Evolutionary conservation across 192 early-diverging fungal species (phyloP).

Genomic region (Helicostylum pulchrum): DNA sequence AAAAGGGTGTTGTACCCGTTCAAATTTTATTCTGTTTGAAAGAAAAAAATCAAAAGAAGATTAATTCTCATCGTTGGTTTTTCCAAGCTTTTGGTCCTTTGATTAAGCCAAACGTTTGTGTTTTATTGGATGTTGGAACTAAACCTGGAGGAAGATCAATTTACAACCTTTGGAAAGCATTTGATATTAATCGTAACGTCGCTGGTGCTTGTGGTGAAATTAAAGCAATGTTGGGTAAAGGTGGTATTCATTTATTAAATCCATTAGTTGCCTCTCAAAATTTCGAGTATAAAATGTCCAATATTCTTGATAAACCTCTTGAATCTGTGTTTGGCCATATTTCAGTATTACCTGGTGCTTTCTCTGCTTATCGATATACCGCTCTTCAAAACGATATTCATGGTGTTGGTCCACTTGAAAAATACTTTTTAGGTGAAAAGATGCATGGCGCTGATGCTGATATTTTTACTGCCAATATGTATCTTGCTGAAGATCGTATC

Average conservation of each 20-base stretch:
- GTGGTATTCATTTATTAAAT: conserved; percentile 59
- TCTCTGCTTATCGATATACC: conserved; percentile 73
- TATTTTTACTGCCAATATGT: conserved; percentile 67
- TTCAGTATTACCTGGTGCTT: conserved; percentile 87
- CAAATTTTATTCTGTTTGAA: conserved; percentile 81
- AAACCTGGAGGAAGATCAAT: conserved; percentile 65
- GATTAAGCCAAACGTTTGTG: conserved; percentile 58
- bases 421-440: conserved; percentile 77
- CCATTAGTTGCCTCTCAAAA: conserved; percentile 78
- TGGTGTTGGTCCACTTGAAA: conserved; percentile 58
- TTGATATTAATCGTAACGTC: conserved; percentile 67
- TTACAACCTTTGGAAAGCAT: conserved; percentile 77
- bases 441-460: conserved; percentile 54
- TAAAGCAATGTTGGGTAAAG: conserved; percentile 57
- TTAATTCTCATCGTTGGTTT: conserved; percentile 64
- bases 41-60: conserved; percentile 66
- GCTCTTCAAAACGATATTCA: conserved; percentile 61
- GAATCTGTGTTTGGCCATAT: conserved; percentile 95
- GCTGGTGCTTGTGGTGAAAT: conserved; percentile 88
- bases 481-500: conserved; percentile 72
- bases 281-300: conserved; percentile 77
- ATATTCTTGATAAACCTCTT: conserved; percentile 76
- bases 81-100: conserved; percentile 60
- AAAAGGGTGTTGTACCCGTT: conserved; percentile 55
- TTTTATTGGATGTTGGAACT: conserved; percentile 77